Percentiles rank a stretch among this genome's conserved stretches.
Evolutionary conservation across 148 eudicot genomes (phyloP).

Genomic region (Rhododendron molle): DNA sequence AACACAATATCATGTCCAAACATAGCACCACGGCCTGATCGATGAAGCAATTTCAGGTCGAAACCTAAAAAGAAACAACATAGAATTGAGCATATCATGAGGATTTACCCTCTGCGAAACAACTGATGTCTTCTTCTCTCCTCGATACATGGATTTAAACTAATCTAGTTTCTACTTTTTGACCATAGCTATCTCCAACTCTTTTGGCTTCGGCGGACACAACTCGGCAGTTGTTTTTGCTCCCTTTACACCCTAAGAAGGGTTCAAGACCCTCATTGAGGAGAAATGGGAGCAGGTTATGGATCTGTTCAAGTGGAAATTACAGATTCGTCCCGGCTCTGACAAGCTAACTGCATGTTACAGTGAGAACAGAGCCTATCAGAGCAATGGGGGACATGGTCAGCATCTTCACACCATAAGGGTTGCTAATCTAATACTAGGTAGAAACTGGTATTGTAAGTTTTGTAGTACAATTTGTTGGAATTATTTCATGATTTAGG

Average conservation of each 20-base stretch:
- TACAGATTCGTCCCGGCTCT: not conserved
- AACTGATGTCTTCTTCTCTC: not conserved
- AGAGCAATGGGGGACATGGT: not conserved
- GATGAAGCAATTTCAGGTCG: not conserved
- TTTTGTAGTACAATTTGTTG: not conserved
- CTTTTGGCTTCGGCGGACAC: conserved; percentile 17
- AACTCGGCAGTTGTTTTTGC: conserved; percentile 8
- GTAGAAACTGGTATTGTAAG: not conserved
- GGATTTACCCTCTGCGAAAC: not conserved
- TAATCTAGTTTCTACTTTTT: not conserved
- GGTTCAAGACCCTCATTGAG: not conserved
- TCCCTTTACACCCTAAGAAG: conserved; percentile 11
- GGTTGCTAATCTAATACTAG: not conserved
- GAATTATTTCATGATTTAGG: not conserved
- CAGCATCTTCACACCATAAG: not conserved
- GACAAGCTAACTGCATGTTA: not conserved
- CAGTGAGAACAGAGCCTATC: not conserved
- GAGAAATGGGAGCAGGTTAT: not conserved
- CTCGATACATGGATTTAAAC: not conserved
- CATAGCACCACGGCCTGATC: not conserved
- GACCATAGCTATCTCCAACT: conserved; percentile 12
- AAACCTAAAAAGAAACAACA: not conserved
- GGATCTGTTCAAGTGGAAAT: not conserved
- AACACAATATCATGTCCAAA: not conserved
- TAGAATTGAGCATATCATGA: not conserved